Evolutionary conservation across 768 basidiomycete species (phyloP), one percentile per base, ranked within the genome.

Genomic region (Boletus tomentosulus): DNA sequence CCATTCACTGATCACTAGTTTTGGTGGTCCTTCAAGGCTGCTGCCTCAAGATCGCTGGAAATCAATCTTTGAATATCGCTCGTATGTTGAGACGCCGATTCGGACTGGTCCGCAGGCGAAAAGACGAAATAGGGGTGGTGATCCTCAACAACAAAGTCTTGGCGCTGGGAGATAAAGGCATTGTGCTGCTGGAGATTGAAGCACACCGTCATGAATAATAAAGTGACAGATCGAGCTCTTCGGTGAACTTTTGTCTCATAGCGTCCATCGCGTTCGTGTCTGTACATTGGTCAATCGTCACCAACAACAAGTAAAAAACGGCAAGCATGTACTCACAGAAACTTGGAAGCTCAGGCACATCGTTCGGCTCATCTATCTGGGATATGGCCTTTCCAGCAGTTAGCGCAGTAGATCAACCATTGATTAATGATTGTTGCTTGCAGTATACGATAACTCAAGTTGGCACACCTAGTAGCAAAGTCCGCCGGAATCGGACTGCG

Each of bases 61-160:
- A 63, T 44, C 50, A 56, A 50, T 12, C 62, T 57, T 27, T 60
- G 57, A 37, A 83, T 55, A 30, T 76, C 72, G 24, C 66, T 57
- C 3, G 75, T 75, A 53, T 81, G 79, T 24, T 73, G 68, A 51
- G 64, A 68, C 10, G 70, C 86, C 45, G 65, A 77, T 67, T 71
- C 73, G 15, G 60, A 61, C 19, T 72, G 67, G 59, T 89, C 87
- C 2, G 72, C 61, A 2, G 77, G 67, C 0, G 84, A 81, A 58
- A 83, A 88, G 57, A 87, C 81, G 59, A 85, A 81, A 73, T 89
- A 83, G 39, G 84, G 82, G 60, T 90, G 89, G 63, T 88, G 83
- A 55, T 92, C 88, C 55, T 85, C 74, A 5, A 89, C 80, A 24
- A 86, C 76, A 55, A 87, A 90, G 58, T 86, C 84, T 1, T 66